Base-by-base conservation (phyloP, 2,329 filamentous ascomycete genomes). In the Bipolaris bicolor region DNA sequence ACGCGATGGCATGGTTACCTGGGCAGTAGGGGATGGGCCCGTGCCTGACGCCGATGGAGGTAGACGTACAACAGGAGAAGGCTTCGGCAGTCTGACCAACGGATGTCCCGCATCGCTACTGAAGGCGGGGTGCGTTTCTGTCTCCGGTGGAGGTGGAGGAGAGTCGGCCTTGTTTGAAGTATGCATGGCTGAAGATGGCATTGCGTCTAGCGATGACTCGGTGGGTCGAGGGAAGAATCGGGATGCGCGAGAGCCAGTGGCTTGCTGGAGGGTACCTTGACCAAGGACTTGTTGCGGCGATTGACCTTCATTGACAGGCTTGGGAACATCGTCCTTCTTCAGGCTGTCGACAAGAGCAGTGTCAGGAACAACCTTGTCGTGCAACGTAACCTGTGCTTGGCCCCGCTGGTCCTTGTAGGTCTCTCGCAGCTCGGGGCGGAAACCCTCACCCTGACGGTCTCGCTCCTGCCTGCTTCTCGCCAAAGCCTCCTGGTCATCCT, bases 21-120 rank as follows among this genome's bases (percentile, higher is more conserved):
- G 75, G 37, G 73, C 71, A 33, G 70, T 67, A 46, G 74, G 61
- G 18, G 55, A 18, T 22, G 67, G 66, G 16, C 80, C 78, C 22
- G 79, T 72, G 18, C 70, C 69, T n/a, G 62, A 55, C 10, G 64
- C 66, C 20, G 80, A 70, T 7, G 90, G 91, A 3, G 91, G 93
- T 3, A 98, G 83, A 71, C 89, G 92, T 11, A 98, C 93, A 24
- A 92, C 84, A 31, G 91, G 91, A 52, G 88, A 83, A 7, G 87
- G 86, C 36, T 81, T 85, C 0, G 90, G 90, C 7, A 93, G 78
- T 34, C 85, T 87, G 7, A 93, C 90, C 55, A 88, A 84, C 3
- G 90, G 90, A 57, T 84, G 86, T 33, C 78, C 78, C 1, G 79
- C 80, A 66, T 91, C 85, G 29, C 89, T 88, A 64, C 88, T 86